Evolutionary conservation across 2,329 filamentous ascomycete species (phyloP), one percentile per base, ranked within the genome.

Genomic region (Aspergillus sp.): DNA sequence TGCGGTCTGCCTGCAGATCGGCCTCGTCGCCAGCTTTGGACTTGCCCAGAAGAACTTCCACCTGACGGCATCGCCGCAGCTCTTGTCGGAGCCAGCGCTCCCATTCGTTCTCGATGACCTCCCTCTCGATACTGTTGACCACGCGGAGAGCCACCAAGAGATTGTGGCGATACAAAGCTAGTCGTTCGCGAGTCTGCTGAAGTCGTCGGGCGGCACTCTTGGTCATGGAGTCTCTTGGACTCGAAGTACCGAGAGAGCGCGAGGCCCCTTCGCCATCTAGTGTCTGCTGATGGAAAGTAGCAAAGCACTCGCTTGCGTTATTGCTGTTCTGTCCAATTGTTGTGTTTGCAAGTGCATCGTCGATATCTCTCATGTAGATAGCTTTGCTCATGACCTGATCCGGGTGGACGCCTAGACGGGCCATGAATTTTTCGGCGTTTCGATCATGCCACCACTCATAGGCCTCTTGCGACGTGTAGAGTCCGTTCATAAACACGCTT

Each of bases 21-120:
- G 58, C 59, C 14, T 67, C 68, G 46, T 70, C 71, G 18, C 59
- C 56, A 7, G 52, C 59, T 26, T 61, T 50, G 22, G 67, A 64
- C 36, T 68, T 64, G 51, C 69, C 67, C 11, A 85, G 70, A 66
- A 87, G 75, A 14, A 71, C 72, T 46, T 82, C 81, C 7, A 87
- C 74, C 70, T 89, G 85, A 58, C 86, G 85, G 74, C 95, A 99
- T 52, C 90, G 85, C 36, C 82, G 76, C 64, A 87, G 88, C 78
- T 99, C 95, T 65, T 91, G 89, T 3, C 85, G 77, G 31, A 98
- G 83, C 93, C 94, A 99, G 64, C 91, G 90, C 78, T 96, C 93
- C 89, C 92, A 99, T 75, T 97, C 94, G 0, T 90, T 89, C 69
- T 87, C 85, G 56, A 98, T 77, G 73, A 96, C 88, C 74, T 97